These are phyloP conservation scores for Chalaropsis ovoidea DNA, from an alignment of 2,329 filamentous ascomycete species.

Conservation along the genomic window DNA sequence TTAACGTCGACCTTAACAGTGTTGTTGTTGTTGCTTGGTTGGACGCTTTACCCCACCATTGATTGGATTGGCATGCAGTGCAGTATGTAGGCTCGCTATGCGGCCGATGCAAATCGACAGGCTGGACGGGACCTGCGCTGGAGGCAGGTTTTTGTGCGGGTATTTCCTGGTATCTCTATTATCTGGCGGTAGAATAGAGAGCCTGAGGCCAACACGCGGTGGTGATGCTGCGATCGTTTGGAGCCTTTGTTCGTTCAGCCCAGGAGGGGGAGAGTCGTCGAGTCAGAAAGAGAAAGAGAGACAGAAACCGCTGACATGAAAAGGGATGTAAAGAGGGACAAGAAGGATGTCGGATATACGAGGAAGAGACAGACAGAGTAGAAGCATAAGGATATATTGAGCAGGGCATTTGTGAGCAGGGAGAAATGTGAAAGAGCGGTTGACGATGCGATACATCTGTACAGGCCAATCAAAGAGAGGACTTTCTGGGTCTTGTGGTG, in stretches of 20 bases:
- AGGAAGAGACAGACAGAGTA: not conserved
- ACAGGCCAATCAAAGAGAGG: not conserved
- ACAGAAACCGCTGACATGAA: not conserved
- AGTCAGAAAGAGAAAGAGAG: not conserved
- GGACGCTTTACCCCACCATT: conserved; percentile 22
- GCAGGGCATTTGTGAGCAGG: not conserved
- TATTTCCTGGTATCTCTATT: too few relatives aligned
- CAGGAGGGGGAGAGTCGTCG: not conserved
- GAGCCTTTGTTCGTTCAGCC: not conserved
- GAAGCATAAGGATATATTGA: not conserved
- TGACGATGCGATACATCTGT: not conserved
- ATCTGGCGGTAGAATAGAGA: too few relatives aligned
- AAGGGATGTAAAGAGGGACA: conserved; percentile 3
- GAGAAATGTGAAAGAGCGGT: not conserved
- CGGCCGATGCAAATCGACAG: not conserved
- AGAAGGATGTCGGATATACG: not conserved
- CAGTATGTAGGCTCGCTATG: not conserved
- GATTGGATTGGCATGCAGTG: not conserved
- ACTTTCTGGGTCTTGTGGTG: not conserved
- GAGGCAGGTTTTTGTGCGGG: too few relatives aligned
- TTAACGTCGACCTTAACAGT: not conserved
- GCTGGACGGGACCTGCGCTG: not conserved
- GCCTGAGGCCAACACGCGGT: not conserved
- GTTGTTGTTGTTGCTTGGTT: not conserved
- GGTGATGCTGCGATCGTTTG: not conserved